These are phyloP conservation scores for Coelastrella sp. DNA, from an alignment of 139 green algal species.

Conservation along the genomic window DNA sequence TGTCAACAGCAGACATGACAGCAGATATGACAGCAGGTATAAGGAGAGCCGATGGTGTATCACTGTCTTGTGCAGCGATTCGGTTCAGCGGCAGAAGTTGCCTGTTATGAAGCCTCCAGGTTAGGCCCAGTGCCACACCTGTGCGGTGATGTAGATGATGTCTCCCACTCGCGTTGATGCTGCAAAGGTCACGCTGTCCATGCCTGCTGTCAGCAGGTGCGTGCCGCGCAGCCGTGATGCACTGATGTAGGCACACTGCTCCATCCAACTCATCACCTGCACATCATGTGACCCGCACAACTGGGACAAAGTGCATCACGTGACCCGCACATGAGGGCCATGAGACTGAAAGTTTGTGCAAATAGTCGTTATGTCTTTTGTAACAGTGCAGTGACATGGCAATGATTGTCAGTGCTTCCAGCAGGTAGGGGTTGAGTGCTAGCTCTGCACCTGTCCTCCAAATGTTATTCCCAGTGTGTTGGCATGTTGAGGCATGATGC, in stretches of 20 bases:
- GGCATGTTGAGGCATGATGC: slow-evolving; percentile 86
- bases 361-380: too few species aligned
- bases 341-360: too few species aligned
- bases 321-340: background rate
- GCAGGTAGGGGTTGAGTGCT: too few species aligned
- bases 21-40: background rate
- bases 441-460: slow-evolving; percentile 71
- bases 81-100: background rate
- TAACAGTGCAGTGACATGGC: too few species aligned
- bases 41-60: background rate
- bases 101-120: background rate
- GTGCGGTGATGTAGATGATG: slow-evolving; percentile 82
- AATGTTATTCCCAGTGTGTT: slow-evolving; percentile 89
- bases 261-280: slow-evolving; percentile 82
- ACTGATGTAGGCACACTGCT: slow-evolving; percentile 85
- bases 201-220: slow-evolving; percentile 76
- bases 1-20: background rate
- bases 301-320: background rate
- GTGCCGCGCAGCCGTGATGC: slow-evolving; percentile 74
- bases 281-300: too few species aligned
- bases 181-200: slow-evolving; percentile 82
- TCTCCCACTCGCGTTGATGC: slow-evolving; percentile 78
- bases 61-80: background rate
- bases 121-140: slow-evolving; percentile 50
- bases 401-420: too few species aligned